Conservation (phyloP, 1,284 basidiomycete genomes). For the Ceraceosorus bombacis region DNA sequence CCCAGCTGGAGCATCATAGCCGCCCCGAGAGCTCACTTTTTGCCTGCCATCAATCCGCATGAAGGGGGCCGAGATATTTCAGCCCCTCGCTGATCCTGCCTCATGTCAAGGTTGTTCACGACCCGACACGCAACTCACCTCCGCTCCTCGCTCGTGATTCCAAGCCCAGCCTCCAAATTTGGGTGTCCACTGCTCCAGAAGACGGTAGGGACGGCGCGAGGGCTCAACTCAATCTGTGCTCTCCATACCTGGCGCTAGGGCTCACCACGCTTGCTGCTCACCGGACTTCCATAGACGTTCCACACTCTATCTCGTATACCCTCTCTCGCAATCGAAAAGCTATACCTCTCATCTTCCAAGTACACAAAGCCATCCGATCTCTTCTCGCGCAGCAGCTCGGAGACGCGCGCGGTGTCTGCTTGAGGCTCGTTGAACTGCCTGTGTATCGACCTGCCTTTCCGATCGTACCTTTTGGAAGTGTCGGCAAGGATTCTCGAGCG, state of each 20-base stretch:
- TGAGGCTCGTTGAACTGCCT: constrained; percentile 6
- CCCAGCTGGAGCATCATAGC: no score
- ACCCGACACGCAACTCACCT: neutral
- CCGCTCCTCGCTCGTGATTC: constrained; percentile 21
- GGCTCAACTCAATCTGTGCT: no score
- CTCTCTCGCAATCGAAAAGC: constrained; percentile 15
- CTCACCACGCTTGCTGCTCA: constrained; percentile 1
- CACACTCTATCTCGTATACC: constrained; percentile 13
- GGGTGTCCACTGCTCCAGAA: constrained; percentile 18
- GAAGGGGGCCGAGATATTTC: neutral
- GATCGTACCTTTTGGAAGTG: constrained; percentile 6
- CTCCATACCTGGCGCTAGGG: no score
- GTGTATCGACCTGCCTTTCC: constrained; percentile 18
- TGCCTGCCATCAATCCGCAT: neutral
- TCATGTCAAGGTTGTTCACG: no score
- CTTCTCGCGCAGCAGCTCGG: neutral
- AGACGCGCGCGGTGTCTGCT: constrained; percentile 10
- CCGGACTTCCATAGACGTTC: constrained; percentile 24
- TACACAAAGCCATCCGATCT: constrained; percentile 8
- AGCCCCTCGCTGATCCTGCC: neutral
- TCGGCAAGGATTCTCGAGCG: no score
- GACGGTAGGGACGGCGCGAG: neutral
- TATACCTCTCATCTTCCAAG: constrained; percentile 13
- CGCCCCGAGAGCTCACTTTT: neutral
- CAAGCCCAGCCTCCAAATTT: constrained; percentile 27